These are phyloP conservation scores for Apiotrichum porosum DNA, from an alignment of 1,284 basidiomycete species.

Conservation along the genomic window DNA sequence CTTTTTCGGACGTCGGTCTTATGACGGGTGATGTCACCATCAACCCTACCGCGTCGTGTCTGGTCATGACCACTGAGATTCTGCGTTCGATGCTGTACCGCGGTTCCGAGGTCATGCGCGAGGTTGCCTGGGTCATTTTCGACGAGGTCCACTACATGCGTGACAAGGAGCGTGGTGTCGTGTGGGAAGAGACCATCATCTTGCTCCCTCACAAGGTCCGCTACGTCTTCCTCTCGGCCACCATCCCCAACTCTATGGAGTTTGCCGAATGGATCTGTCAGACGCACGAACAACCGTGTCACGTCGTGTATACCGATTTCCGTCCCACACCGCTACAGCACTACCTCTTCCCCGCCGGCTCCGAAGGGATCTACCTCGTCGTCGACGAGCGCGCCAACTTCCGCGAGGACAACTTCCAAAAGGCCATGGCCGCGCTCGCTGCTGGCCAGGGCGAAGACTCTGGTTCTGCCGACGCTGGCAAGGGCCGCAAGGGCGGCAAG, in stretches of 20 bases:
- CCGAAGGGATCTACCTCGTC: conserved; percentile 91
- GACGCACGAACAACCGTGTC: conserved; percentile 95
- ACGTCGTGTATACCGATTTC: conserved; percentile 99
- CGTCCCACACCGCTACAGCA: conserved; percentile 97
- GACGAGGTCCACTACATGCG: conserved; percentile 99
- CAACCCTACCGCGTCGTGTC: conserved; percentile 91
- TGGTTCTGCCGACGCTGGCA: conserved; percentile 73
- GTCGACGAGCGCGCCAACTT: conserved; percentile 98
- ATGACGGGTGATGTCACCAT: conserved; percentile 99
- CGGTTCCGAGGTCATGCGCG: conserved; percentile 98
- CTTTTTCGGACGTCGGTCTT: conserved; percentile 78
- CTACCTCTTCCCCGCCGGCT: conserved; percentile 94
- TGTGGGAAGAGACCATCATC: conserved; percentile 86
- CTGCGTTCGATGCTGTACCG: conserved; percentile 97
- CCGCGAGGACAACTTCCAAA: conserved; percentile 94
- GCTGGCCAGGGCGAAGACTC: conserved; percentile 86
- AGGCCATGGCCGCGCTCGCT: conserved; percentile 92
- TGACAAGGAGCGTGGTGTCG: conserved; percentile 70
- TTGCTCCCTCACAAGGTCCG: conserved; percentile 91
- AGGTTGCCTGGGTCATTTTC: conserved; percentile 99
- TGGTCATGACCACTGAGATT: conserved; percentile 99
- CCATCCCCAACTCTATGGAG: conserved; percentile 99
- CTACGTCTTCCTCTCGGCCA: conserved; percentile 99
- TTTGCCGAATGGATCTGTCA: conserved; percentile 99
- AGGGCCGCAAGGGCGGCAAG: conserved; percentile 76